These are phyloP conservation scores for Mycena rebaudengoi DNA, from an alignment of 768 basidiomycete species.

Conservation along the genomic window DNA sequence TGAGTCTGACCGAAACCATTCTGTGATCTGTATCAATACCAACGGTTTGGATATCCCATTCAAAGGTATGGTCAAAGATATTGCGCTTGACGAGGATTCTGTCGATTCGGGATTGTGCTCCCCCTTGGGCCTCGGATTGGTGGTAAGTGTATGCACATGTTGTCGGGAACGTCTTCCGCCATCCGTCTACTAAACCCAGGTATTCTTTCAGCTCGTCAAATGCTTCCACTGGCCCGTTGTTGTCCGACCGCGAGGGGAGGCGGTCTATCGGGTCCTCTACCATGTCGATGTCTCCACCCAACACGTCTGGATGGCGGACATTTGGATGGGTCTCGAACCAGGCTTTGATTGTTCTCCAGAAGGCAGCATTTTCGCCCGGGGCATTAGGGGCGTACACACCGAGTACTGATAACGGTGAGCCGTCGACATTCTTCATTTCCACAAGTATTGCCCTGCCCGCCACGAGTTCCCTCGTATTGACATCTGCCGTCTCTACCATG, in stretches of 20 bases:
- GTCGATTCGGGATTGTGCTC: conserved; percentile 47
- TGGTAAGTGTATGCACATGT: conserved; percentile 36
- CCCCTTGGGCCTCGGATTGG: conserved; percentile 20
- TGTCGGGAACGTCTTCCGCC: conserved; percentile 34
- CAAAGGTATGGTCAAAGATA: conserved; percentile 6
- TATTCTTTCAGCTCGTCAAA: conserved; percentile 30
- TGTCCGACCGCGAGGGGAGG: conserved; percentile 36
- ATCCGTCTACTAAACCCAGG: conserved; percentile 38
- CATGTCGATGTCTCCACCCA: too few species aligned
- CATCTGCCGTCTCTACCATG: conserved; percentile 16
- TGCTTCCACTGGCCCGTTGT: background rate
- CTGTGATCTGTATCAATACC: too few species aligned
- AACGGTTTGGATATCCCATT: too few species aligned
- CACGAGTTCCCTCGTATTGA: background rate
- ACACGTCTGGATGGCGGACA: conserved; percentile 36
- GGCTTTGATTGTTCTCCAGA: conserved; percentile 29
- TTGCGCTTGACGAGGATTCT: conserved; percentile 39
- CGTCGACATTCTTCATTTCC: too few species aligned
- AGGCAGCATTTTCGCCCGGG: conserved; percentile 25
- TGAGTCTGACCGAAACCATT: too few species aligned
- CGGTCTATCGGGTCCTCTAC: conserved; percentile 46
- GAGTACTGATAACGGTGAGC: conserved; percentile 34
- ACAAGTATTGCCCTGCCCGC: background rate
- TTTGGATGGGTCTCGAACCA: conserved; percentile 7
- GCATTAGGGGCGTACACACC: conserved; percentile 47